phyloP scores from a whole-genome alignment of 176 grass and related monocot genomes.

The Oryza meyeriana region DNA sequence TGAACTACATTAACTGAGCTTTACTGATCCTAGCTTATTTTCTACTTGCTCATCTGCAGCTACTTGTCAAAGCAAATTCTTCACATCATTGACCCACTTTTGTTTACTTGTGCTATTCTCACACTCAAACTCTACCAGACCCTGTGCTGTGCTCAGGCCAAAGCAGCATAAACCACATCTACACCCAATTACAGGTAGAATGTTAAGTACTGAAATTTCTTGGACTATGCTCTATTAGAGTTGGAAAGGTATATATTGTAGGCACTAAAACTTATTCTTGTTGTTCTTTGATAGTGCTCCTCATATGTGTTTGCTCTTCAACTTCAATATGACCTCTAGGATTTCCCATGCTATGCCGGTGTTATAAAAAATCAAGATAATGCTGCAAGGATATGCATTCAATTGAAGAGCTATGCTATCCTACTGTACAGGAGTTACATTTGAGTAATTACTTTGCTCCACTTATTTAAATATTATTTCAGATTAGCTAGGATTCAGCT shows the following conservation, averaged over 20 bases:
- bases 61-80: conserved; percentile 76
- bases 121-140: conserved; percentile 80
- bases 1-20: conserved; percentile 36
- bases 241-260: background rate
- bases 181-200: background rate
- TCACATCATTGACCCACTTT: conserved; percentile 83
- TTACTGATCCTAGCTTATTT: conserved; percentile 44
- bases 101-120: conserved; percentile 58
- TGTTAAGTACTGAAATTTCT: background rate
- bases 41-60: conserved; percentile 40
- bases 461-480: too few species aligned
- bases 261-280: conserved; percentile 58
- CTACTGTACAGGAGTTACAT: too few species aligned
- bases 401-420: too few species aligned
- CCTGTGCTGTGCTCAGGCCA: conserved; percentile 80
- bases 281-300: conserved; percentile 90
- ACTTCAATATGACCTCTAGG: conserved; percentile 95
- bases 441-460: too few species aligned
- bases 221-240: background rate
- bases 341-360: too few species aligned
- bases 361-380: too few species aligned
- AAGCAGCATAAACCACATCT: conserved; percentile 87
- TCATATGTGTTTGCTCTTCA: conserved; percentile 93
- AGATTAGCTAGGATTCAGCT: too few species aligned
- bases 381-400: too few species aligned